A percentile compares a stretch with the other conserved stretches of the same genome.
phyloP scores from a whole-genome alignment of 805 yeast species.

The Ogataea ganodermae region DNA sequence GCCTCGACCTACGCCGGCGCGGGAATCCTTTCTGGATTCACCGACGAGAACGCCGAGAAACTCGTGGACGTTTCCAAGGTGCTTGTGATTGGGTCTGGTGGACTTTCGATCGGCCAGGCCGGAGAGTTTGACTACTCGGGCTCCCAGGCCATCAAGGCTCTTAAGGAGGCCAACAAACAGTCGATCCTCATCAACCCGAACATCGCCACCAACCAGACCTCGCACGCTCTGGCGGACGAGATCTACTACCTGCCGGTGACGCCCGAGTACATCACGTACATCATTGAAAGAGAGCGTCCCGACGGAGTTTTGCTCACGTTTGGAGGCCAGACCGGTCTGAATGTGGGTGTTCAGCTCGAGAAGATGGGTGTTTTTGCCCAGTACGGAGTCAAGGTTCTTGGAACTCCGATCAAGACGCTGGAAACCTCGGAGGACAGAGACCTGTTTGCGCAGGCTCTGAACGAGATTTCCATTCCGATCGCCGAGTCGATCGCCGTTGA shows the following conservation, averaged over 20 bases:
- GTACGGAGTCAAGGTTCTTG: slow-evolving; percentile 90
- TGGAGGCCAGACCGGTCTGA: slow-evolving; percentile 98
- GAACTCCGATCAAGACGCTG: slow-evolving; percentile 95
- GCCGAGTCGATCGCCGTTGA: slow-evolving; percentile 97
- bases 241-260: slow-evolving; percentile 95
- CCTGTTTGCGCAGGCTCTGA: slow-evolving; percentile 89
- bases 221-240: slow-evolving; percentile 93
- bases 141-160: slow-evolving; percentile 95
- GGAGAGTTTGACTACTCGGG: slow-evolving; percentile 98
- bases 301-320: slow-evolving; percentile 95
- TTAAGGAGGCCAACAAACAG: slow-evolving; percentile 83
- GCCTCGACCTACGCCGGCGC: slow-evolving; percentile 59
- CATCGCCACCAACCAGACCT: slow-evolving; percentile 95
- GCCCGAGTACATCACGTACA: slow-evolving; percentile 91
- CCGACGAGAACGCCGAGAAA: slow-evolving; percentile 60
- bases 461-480: slow-evolving; percentile 92
- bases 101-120: slow-evolving; percentile 95
- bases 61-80: slow-evolving; percentile 86
- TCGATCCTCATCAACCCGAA: slow-evolving; percentile 92
- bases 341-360: slow-evolving; percentile 93
- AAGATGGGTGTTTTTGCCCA: slow-evolving; percentile 92
- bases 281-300: slow-evolving; percentile 94
- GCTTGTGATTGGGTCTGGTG: slow-evolving; percentile 95
- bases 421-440: slow-evolving; percentile 98
- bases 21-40: slow-evolving; percentile 55